Evolutionary conservation across 2,329 filamentous ascomycete genomes (phyloP), one percentile per base, ranked within the genome.

Genomic region (Penicillium sp.): DNA sequence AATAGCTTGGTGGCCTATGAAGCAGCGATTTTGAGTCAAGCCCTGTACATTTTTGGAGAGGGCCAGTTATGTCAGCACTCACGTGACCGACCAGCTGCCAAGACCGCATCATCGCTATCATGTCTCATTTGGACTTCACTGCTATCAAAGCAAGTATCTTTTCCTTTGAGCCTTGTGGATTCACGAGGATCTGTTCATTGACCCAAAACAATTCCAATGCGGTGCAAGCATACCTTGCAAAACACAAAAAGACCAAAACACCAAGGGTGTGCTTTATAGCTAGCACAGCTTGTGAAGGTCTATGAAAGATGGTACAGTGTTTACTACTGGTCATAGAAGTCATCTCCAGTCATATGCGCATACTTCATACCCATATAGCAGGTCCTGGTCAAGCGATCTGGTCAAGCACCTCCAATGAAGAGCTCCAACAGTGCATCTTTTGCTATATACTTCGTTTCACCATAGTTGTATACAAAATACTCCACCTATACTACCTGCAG

Each of bases 1-100:
- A 2, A 16, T 7, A 3, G 8, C 16, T 34, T 29, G 3, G 32
- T 16, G 27, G 1, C n/a, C n/a, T 6, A 22, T 22, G 7, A 42
- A 42, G 8, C 8, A 10, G n/a, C 3, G 27, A 7, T 24, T 49
- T 6, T 8, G 10, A 27, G 34, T 31, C 7, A 29, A 49, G 50
- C 50, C 44, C 50, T 49, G 38, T 36, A 36, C 21, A 36, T 49
- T 53, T 44, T 21, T 42, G 24, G 21, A 14, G 10, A 53, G 38
- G 49, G 50, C 44, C 34, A 18, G 8, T 36, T 53, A 43, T 52
- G 50, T 53, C 50, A 53, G 18, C 50, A 40, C 2, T 2, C 42
- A 52, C 49, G 42, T 52, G 49, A 52, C 42, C 32, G 39, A 22
- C 21, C 2, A 0, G 4, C 22, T 44, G 38, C 29, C 50, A 36